A percentile compares a stretch with the other conserved stretches of the same genome.
These are phyloP conservation scores for Lentinula edodes DNA, from an alignment of 768 basidiomycete species.

Conservation along the genomic window DNA sequence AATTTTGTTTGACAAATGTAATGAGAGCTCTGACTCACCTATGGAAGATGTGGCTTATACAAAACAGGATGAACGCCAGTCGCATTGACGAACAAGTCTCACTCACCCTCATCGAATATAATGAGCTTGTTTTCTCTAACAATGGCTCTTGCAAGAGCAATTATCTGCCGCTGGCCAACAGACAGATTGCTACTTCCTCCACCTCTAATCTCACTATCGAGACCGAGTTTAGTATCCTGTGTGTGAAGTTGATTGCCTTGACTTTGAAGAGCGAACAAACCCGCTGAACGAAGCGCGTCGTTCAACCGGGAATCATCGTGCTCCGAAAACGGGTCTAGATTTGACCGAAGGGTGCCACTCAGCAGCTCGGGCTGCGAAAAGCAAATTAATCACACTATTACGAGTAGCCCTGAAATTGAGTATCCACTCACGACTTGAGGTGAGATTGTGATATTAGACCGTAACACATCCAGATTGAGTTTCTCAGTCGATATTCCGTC, in stretches of 20 bases:
- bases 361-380: constrained; percentile 42
- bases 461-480: constrained; percentile 38
- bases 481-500: constrained; percentile 32
- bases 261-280: constrained; percentile 32
- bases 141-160: constrained; percentile 60
- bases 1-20: not conserved
- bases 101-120: constrained; percentile 56
- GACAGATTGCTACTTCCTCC: constrained; percentile 72
- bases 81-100: not conserved
- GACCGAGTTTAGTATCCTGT: constrained; percentile 35
- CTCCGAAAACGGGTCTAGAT: constrained; percentile 63
- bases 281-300: constrained; percentile 33
- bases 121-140: constrained; percentile 54
- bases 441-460: constrained; percentile 40
- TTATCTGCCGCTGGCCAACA: constrained; percentile 70
- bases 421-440: constrained; percentile 16
- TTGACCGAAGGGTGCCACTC: constrained; percentile 56
- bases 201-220: constrained; percentile 39
- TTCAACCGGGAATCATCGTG: constrained; percentile 45
- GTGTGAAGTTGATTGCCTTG: constrained; percentile 26
- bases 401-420: not conserved
- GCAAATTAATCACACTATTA: not conserved
- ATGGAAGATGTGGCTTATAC: constrained; percentile 40
- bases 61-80: constrained; percentile 16
- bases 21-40: constrained; percentile 23